Evolutionary conservation across 768 basidiomycete species (phyloP).

Genomic region (Suillus clintonianus): DNA sequence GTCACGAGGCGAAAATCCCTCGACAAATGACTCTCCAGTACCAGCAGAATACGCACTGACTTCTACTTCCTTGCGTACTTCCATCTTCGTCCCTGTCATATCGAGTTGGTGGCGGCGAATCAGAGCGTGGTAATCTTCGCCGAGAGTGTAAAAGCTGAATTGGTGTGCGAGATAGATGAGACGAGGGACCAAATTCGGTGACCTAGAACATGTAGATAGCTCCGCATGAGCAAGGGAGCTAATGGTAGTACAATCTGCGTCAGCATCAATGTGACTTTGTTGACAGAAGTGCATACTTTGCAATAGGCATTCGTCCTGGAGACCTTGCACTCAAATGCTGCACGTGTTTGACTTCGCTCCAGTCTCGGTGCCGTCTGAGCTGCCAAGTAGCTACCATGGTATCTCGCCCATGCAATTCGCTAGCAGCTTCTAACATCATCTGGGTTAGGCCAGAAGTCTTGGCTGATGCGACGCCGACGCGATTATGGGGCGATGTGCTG

Average conservation of each 20-base stretch:
- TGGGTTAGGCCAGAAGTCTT: constrained; percentile 35
- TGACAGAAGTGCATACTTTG: constrained; percentile 5
- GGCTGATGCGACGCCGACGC: constrained; percentile 29
- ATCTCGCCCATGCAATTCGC: constrained; percentile 40
- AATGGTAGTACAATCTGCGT: not conserved
- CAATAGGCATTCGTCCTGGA: constrained; percentile 3
- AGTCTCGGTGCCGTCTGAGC: constrained; percentile 50
- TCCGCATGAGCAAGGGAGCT: constrained; percentile 83
- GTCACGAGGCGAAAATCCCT: constrained; percentile 50
- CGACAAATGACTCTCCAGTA: constrained; percentile 51
- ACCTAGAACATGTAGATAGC: constrained; percentile 69
- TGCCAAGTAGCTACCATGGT: constrained; percentile 65
- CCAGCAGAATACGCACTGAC: constrained; percentile 52
- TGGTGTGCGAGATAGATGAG: constrained; percentile 85
- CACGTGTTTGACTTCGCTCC: constrained; percentile 51
- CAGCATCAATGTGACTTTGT: constrained; percentile 9
- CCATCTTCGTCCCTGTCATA: constrained; percentile 57
- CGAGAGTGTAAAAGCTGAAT: constrained; percentile 76
- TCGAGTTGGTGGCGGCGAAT: constrained; percentile 65
- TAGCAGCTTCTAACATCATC: constrained; percentile 36
- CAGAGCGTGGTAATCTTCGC: constrained; percentile 80
- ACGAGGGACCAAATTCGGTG: constrained; percentile 62
- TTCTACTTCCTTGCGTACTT: constrained; percentile 73
- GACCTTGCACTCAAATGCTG: constrained; percentile 8
- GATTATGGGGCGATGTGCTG: constrained; percentile 28